Conservation (phyloP, 2,329 filamentous ascomycete genomes). For the Fusarium sp. region DNA sequence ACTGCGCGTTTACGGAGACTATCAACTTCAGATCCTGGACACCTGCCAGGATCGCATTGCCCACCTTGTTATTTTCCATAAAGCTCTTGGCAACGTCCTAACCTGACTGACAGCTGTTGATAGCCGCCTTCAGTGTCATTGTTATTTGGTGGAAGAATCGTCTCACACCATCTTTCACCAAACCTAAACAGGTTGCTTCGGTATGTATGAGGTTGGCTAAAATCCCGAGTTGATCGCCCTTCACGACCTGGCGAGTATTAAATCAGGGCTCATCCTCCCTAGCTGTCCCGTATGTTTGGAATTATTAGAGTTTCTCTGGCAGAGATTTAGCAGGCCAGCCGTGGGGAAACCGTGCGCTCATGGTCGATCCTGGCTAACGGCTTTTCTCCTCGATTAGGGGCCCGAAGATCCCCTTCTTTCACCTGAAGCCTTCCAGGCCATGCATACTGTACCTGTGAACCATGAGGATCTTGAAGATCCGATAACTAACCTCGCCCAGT, state of each 20-base stretch:
- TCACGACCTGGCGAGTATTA: background rate
- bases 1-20: conserved; percentile 29
- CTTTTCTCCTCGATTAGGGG: conserved; percentile 52
- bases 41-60: conserved; percentile 41
- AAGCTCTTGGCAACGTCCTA: conserved; percentile 24
- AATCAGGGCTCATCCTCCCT: background rate
- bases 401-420: conserved; percentile 51
- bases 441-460: conserved; percentile 46
- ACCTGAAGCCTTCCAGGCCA: conserved; percentile 52
- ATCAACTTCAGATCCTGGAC: conserved; percentile 26
- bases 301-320: conserved; percentile 22
- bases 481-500: conserved; percentile 57
- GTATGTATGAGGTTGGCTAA: background rate
- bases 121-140: background rate
- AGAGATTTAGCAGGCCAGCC: conserved; percentile 4
- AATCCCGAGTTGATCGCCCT: background rate
- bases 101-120: background rate
- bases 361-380: conserved; percentile 59
- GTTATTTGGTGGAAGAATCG: background rate
- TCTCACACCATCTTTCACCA: background rate
- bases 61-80: conserved; percentile 32
- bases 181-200: background rate
- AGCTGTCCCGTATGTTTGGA: background rate
- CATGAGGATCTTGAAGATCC: conserved; percentile 58
- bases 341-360: conserved; percentile 3